Base-by-base conservation (phyloP, 371 early-diverging fungal genomes). In the Rhizomucor miehei region DNA sequence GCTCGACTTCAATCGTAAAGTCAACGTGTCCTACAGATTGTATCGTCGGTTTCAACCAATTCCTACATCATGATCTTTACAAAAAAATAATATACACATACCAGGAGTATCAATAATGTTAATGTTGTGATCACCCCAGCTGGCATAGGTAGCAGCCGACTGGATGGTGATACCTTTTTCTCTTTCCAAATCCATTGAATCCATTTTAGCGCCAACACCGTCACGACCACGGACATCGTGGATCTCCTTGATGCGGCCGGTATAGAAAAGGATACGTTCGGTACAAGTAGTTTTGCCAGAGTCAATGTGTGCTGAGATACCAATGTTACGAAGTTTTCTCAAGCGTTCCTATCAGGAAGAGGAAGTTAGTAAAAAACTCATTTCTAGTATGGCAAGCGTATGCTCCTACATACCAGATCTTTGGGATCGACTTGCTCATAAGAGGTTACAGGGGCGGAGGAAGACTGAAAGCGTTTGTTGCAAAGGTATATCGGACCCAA, bases 221-320 rank as follows among this genome's bases (percentile, higher is more conserved):
- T 98, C 97, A 72, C 91, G 92, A 48, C 97, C 97, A 56, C 94
- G 90, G 41, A 98, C 99, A 69, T 97, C 97, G 71, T 96, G 97
- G 60, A 97, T 95, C 60, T 91, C 90, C 69, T 91, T 87, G 75
- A 98, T 98, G 54, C 94, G 86, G 20, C 98, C 98, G 21, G 98
- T 95, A 70, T 94, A 95, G 75, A 81, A 96, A 44, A 98, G 79
- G 54, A 98, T 90, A 69, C 99, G 92, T 75, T 98, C 99, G 13
- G 97, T 96, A 67, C 94, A 81, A 0, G 99, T 98, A 20, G 99
- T 98, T 69, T 98, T 98, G 59, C 99, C 99, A 36, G 93, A 91
- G 66, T 98, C 99, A 63, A 98, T 97, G 77, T 98, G 99, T 35
- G 99, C 99, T n/a, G 92, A 91, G 64, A 98, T 98, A 66, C 99